Evolutionary conservation across 2,329 filamentous ascomycete genomes (phyloP).

Genomic region (Fusarium redolens): DNA sequence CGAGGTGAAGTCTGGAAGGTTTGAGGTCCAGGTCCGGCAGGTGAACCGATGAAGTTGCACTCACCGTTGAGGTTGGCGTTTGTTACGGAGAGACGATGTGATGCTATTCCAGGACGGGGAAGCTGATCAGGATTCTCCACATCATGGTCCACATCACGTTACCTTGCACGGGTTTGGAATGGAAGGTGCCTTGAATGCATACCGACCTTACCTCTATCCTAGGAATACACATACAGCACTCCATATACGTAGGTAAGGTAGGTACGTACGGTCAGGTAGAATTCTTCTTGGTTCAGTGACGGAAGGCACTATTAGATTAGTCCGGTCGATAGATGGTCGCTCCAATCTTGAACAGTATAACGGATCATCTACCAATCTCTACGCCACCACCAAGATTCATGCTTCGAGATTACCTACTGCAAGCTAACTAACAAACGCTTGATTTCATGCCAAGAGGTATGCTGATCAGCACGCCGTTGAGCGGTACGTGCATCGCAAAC

Average conservation of each 20-base stretch:
- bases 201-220: slow-evolving; percentile 7
- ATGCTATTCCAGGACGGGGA: slow-evolving; percentile 20
- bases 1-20: slow-evolving; percentile 16
- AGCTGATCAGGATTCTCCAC: slow-evolving; percentile 22
- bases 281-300: not conserved
- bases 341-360: not conserved
- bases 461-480: slow-evolving; percentile 25
- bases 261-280: not conserved
- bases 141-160: slow-evolving; percentile 33
- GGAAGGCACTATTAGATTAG: not conserved
- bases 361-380: not conserved
- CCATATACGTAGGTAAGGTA: not conserved
- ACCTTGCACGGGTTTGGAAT: slow-evolving; percentile 31
- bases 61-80: slow-evolving; percentile 36
- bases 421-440: not conserved
- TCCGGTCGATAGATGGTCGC: not conserved
- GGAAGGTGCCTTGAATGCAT: slow-evolving; percentile 19
- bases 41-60: slow-evolving; percentile 22
- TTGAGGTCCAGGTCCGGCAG: slow-evolving; percentile 1
- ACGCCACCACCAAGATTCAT: not conserved
- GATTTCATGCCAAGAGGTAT: not conserved
- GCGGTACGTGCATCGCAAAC: slow-evolving; percentile 33
- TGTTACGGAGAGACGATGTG: slow-evolving; percentile 29
- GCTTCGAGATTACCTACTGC: not conserved
- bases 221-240: slow-evolving; percentile 6